These are phyloP conservation scores for Xanthoconium separans DNA, from an alignment of 1,284 basidiomycete genomes.

Conservation along the genomic window DNA sequence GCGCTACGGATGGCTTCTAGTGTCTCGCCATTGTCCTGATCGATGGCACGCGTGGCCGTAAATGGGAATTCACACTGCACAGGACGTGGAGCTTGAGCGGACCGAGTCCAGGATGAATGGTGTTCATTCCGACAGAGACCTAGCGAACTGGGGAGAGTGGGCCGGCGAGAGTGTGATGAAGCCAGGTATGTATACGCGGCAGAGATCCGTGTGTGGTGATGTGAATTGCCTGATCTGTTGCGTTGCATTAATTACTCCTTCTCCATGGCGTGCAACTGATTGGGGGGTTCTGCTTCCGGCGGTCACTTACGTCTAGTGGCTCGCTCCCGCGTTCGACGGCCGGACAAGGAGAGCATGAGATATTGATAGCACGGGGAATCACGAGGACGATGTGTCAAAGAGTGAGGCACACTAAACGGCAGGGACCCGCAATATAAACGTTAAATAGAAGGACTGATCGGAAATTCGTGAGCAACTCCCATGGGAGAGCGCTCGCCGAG, in stretches of 20 bases:
- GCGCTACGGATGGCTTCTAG: slow-evolving; percentile 23
- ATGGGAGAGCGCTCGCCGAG: slow-evolving; percentile 13
- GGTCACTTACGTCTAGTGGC: slow-evolving; percentile 33
- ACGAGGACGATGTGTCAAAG: slow-evolving; percentile 14
- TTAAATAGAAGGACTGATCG: slow-evolving; percentile 33
- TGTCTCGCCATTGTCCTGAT: slow-evolving; percentile 20
- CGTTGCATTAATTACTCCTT: slow-evolving; percentile 27
- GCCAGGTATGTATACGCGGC: slow-evolving; percentile 14
- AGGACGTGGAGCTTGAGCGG: slow-evolving; percentile 34
- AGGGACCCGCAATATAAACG: slow-evolving; percentile 21
- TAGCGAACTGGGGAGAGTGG: slow-evolving; percentile 13
- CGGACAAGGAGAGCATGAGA: slow-evolving; percentile 8
- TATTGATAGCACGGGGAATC: slow-evolving; percentile 27
- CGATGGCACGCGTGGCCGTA: slow-evolving; percentile 9
- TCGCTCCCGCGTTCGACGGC: slow-evolving; percentile 34
- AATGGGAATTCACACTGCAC: slow-evolving; percentile 28
- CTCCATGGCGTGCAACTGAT: slow-evolving; percentile 23
- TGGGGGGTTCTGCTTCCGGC: slow-evolving; percentile 26
- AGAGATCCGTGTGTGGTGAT: slow-evolving; percentile 17
- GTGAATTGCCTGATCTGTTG: slow-evolving; percentile 15
- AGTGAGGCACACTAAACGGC: slow-evolving; percentile 18
- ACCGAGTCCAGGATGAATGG: slow-evolving; percentile 13
- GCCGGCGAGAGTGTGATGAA: slow-evolving; percentile 13
- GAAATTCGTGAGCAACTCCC: slow-evolving; percentile 9
- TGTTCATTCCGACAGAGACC: slow-evolving; percentile 20